Conservation (phyloP, 129 eudicot genomes). For the Lactuca saligna region DNA sequence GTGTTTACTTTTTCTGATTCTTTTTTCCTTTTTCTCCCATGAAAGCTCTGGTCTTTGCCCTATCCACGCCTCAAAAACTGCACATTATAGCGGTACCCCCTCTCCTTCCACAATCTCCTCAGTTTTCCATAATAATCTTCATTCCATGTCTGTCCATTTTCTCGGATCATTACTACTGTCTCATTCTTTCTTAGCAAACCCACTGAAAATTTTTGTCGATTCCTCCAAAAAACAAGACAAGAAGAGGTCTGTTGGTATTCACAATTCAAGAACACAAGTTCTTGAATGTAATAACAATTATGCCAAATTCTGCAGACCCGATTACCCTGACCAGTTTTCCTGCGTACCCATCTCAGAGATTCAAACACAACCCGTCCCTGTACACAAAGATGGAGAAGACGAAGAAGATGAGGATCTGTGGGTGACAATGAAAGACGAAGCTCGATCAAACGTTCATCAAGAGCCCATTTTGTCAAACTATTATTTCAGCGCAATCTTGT, state of each 20-base stretch:
- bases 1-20: too few species aligned
- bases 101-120: neutral
- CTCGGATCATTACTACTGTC: constrained; percentile 4
- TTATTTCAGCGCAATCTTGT: constrained; percentile 52
- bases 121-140: constrained; percentile 10
- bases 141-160: constrained; percentile 41
- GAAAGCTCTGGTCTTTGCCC: constrained; percentile 32
- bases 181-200: constrained; percentile 25
- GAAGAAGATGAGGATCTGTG: constrained; percentile 49
- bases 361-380: constrained; percentile 18
- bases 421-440: constrained; percentile 66
- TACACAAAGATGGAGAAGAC: neutral
- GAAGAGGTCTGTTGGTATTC: constrained; percentile 46
- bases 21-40: neutral
- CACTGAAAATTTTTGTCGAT: constrained; percentile 18
- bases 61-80: constrained; percentile 20
- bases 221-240: constrained; percentile 10
- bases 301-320: constrained; percentile 39
- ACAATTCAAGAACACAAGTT: constrained; percentile 37
- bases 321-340: constrained; percentile 46
- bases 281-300: constrained; percentile 7
- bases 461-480: constrained; percentile 83
- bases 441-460: constrained; percentile 53
- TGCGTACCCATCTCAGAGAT: constrained; percentile 45
- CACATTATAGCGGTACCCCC: neutral